These are phyloP conservation scores for Amaranthus hypochondriacus DNA, from an alignment of 148 eudicot species.

Conservation along the genomic window DNA sequence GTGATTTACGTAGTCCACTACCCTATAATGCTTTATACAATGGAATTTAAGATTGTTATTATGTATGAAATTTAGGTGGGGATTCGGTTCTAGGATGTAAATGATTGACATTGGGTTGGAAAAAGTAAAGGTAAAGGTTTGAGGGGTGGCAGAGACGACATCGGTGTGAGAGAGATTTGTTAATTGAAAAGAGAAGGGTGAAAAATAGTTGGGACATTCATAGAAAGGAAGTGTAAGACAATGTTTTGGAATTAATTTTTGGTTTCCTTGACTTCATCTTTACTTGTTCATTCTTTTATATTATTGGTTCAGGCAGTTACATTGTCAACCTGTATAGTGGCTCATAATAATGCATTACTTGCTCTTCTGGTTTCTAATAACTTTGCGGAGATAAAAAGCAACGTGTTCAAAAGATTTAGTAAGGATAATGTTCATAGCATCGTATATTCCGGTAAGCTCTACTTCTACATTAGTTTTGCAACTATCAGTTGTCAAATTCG, in stretches of 20 bases:
- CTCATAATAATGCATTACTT: slow-evolving; percentile 89
- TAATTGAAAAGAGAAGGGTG: too few relatives aligned
- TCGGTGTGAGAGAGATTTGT: too few relatives aligned
- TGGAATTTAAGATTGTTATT: too few relatives aligned
- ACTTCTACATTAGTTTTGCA: slow-evolving; percentile 10
- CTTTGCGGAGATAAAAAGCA: slow-evolving; percentile 96
- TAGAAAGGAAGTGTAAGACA: too few relatives aligned
- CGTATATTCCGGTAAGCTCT: slow-evolving; percentile 71
- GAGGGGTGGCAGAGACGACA: too few relatives aligned
- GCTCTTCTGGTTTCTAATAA: slow-evolving; percentile 94
- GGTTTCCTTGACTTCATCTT: slow-evolving; percentile 57
- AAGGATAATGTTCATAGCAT: slow-evolving; percentile 89
- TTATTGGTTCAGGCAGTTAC: slow-evolving; percentile 96
- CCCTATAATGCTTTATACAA: too few relatives aligned
- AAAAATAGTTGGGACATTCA: too few relatives aligned
- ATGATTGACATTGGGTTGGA: too few relatives aligned
- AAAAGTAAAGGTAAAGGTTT: too few relatives aligned
- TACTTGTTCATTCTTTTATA: slow-evolving; percentile 90
- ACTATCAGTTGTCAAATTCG: background rate
- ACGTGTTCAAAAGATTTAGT: slow-evolving; percentile 89
- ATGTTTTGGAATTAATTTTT: background rate
- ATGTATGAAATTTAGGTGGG: too few relatives aligned
- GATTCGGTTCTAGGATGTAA: too few relatives aligned
- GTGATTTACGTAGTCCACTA: background rate
- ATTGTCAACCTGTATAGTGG: slow-evolving; percentile 94